Evolutionary conservation across 2,329 filamentous ascomycete genomes (phyloP), one percentile per base, ranked within the genome.

Genomic region (Penicillium sp.): DNA sequence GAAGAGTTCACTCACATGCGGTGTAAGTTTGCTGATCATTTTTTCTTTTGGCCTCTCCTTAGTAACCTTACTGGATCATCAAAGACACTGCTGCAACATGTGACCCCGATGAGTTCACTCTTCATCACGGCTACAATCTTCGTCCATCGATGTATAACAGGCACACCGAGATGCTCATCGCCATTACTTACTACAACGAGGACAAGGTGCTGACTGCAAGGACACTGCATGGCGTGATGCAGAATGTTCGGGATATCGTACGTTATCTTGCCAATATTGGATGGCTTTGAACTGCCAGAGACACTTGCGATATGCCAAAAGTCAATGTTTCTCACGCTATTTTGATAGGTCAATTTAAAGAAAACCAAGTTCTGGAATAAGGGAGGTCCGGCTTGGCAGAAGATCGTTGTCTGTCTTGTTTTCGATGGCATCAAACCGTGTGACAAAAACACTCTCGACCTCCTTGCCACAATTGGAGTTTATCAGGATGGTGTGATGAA

Each of bases 281-380:
- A 18, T 8, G 27, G 9, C 8, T 7, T n/a, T n/a, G 12, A 6
- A 12, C 9, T 13, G 1, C 3, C 3, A 6, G 13, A 24, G 24
- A 12, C n/a, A 11, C n/a, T 32, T 9, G n/a, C 13, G n/a, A 11
- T 24, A 7, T 9, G 25, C n/a, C n/a, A 2, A 24, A 24, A 6
- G 5, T 12, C 11, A 25, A 12, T 34, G 29, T 11, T 12, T 26
- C 40, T 42, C n/a, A 33, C 29, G 4, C 2, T 4, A 12, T 2
- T 8, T 42, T 9, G 12, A 2, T 26, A 43, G 41, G 41, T 95
- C 64, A 95, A 95, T 73, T 78, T 96, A 54, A 96, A 96, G 74
- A 95, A 93, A 74, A 95, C 91, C 25, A 90, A 91, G 60, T 96
- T 96, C 76, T 96, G 91, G 90, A 95, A 95, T 75, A 93, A 94